Evolutionary conservation across 352 stramenopile genomes (phyloP).

Genomic region (Globisporangium echinulatum): DNA sequence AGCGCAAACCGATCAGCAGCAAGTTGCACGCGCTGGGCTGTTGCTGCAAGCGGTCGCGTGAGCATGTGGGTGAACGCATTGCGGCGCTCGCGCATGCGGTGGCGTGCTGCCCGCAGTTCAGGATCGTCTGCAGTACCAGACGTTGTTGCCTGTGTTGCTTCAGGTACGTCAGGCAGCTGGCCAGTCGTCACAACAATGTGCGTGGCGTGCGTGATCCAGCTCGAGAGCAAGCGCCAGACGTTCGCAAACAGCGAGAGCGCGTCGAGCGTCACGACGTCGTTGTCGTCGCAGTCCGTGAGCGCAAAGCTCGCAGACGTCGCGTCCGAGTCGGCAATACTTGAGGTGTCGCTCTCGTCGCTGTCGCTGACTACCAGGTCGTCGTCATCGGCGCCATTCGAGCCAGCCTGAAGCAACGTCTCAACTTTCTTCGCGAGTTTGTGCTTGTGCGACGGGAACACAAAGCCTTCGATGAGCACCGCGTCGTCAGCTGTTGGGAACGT

Average conservation of each 20-base stretch:
- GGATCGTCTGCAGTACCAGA: conserved; percentile 16
- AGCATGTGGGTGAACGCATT: conserved; percentile 67
- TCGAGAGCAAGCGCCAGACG: conserved; percentile 61
- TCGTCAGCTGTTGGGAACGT: conserved; percentile 54
- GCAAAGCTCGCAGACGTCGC: conserved; percentile 52
- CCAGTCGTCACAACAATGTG: conserved; percentile 37
- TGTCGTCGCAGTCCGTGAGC: conserved; percentile 63
- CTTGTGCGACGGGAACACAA: conserved; percentile 82
- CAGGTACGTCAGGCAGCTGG: conserved; percentile 10
- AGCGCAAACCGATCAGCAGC: conserved; percentile 44
- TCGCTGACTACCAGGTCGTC: conserved; percentile 62
- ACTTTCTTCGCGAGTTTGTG: conserved; percentile 43
- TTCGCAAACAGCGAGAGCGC: conserved; percentile 67
- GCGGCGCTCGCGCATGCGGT: conserved; percentile 52
- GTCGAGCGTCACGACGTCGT: conserved; percentile 62
- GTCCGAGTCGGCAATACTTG: conserved; percentile 16
- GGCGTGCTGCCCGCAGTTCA: conserved; percentile 34
- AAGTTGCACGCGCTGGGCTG: conserved; percentile 45
- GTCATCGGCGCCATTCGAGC: conserved; percentile 32
- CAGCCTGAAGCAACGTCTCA: conserved; percentile 19
- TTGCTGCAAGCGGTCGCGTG: conserved; percentile 37
- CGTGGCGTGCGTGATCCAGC: conserved; percentile 69
- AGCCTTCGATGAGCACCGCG: conserved; percentile 74
- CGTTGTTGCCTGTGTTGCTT: conserved; percentile 10
- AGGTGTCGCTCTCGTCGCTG: conserved; percentile 38